Evolutionary conservation across 352 stramenopile species (phyloP).

Genomic region (Saprolegnia diclina): DNA sequence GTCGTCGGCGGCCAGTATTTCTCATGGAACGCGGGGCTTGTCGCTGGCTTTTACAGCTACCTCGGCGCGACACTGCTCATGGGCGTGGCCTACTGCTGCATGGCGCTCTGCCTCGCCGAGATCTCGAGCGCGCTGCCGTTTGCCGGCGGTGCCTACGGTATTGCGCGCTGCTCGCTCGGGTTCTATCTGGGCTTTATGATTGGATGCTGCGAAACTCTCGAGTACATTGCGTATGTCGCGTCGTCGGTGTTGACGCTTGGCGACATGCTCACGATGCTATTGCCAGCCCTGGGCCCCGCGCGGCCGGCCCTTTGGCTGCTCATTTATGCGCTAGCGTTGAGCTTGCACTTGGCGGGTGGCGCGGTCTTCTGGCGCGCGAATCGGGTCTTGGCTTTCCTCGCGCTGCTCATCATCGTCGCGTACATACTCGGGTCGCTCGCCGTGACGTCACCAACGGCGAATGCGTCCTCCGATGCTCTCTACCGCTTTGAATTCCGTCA

Average conservation of each 20-base stretch:
- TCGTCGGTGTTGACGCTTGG: constrained; percentile 27
- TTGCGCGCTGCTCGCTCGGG: constrained; percentile 35
- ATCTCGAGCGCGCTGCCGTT: constrained; percentile 34
- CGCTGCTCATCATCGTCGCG: constrained; percentile 28
- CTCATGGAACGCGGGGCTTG: constrained; percentile 36
- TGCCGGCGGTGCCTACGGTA: constrained; percentile 34
- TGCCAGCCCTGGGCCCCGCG: background rate
- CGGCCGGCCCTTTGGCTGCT: constrained; percentile 8
- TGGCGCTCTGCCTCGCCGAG: constrained; percentile 36
- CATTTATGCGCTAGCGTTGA: background rate
- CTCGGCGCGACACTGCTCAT: constrained; percentile 32
- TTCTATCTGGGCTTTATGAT: constrained; percentile 40
- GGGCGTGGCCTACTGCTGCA: constrained; percentile 31
- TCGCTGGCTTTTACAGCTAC: constrained; percentile 35
- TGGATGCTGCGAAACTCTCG: constrained; percentile 36
- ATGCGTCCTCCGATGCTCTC: constrained; percentile 27
- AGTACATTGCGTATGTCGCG: constrained; percentile 43
- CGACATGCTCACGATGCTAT: constrained; percentile 25
- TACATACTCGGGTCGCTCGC: constrained; percentile 31
- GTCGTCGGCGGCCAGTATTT: constrained; percentile 45
- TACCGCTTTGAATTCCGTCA: background rate
- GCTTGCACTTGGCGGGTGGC: constrained; percentile 4
- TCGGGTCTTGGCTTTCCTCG: constrained; percentile 17
- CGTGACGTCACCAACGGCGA: constrained; percentile 30
- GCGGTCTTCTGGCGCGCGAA: constrained; percentile 23